phyloP scores from a whole-genome alignment of 768 basidiomycete genomes.

The Suillus alpinus region DNA sequence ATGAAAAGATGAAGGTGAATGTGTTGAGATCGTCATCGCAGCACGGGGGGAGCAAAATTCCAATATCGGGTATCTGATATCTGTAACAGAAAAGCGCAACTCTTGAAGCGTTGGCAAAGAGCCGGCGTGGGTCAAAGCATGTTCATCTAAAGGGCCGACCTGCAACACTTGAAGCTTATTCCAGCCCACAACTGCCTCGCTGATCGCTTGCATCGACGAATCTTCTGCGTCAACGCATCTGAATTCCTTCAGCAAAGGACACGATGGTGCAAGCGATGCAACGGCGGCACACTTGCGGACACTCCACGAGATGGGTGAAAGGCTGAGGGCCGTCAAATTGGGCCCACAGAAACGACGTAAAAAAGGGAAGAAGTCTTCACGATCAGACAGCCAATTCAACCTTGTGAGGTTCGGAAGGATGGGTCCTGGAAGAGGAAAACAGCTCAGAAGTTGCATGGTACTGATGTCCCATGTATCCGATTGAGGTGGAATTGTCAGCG shows the following conservation, averaged over 20 bases:
- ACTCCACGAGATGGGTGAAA: background rate
- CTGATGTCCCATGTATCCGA: background rate
- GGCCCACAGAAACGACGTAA: background rate
- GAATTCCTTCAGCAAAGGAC: background rate
- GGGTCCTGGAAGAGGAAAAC: constrained; percentile 6
- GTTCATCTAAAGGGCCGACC: background rate
- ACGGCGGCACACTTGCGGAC: background rate
- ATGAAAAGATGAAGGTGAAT: background rate
- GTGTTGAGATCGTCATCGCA: background rate
- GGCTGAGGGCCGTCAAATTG: background rate
- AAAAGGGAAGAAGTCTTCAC: background rate
- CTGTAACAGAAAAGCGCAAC: background rate
- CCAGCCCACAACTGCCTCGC: background rate
- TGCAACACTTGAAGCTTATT: background rate
- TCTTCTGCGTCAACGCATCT: background rate
- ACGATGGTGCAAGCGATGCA: background rate
- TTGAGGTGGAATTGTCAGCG: background rate
- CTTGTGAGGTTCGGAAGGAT: constrained; percentile 26
- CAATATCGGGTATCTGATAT: background rate
- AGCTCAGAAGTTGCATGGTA: background rate
- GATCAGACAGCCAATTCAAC: constrained; percentile 16
- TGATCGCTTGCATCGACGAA: background rate
- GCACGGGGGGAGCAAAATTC: background rate
- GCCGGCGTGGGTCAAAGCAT: background rate
- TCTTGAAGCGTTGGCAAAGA: background rate